Percentiles rank a stretch among this genome's conserved stretches.
These are phyloP conservation scores for Graphiopsis chlorocephala DNA, from an alignment of 2,329 filamentous ascomycete genomes.

Conservation along the genomic window DNA sequence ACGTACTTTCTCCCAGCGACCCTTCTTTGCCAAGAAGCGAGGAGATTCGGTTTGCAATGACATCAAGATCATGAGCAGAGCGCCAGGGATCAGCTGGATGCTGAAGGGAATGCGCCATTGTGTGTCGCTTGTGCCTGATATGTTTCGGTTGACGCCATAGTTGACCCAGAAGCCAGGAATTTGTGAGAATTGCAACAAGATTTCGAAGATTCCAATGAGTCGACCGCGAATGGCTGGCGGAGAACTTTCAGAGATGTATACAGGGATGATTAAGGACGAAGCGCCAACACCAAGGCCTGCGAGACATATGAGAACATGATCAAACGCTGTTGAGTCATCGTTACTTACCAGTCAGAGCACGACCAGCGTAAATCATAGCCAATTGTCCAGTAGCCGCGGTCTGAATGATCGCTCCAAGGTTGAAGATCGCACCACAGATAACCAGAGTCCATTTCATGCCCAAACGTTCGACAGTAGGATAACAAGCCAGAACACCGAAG, in stretches of 20 bases:
- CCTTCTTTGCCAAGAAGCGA: slow-evolving; percentile 22
- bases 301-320: slow-evolving; percentile 34
- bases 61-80: slow-evolving; percentile 25
- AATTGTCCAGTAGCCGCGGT: slow-evolving; percentile 37
- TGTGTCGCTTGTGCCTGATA: slow-evolving; percentile 21
- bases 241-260: slow-evolving; percentile 59
- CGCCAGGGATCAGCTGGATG: slow-evolving; percentile 29
- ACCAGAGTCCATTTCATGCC: slow-evolving; percentile 64
- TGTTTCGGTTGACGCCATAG: slow-evolving; percentile 47
- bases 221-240: slow-evolving; percentile 56
- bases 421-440: slow-evolving; percentile 59
- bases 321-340: no score
- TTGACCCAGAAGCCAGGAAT: slow-evolving; percentile 33
- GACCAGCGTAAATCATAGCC: slow-evolving; percentile 53
- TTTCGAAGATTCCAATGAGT: slow-evolving; percentile 20
- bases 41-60: slow-evolving; percentile 29
- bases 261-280: slow-evolving; percentile 54
- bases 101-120: slow-evolving; percentile 22
- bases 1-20: not conserved
- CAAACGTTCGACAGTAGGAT: slow-evolving; percentile 52
- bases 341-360: slow-evolving; percentile 36
- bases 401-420: slow-evolving; percentile 56
- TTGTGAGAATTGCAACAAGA: slow-evolving; percentile 19
- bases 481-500: slow-evolving; percentile 57
- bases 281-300: slow-evolving; percentile 53